Base-by-base conservation (phyloP, 257 asterid species). In the Nemophila menziesii region DNA sequence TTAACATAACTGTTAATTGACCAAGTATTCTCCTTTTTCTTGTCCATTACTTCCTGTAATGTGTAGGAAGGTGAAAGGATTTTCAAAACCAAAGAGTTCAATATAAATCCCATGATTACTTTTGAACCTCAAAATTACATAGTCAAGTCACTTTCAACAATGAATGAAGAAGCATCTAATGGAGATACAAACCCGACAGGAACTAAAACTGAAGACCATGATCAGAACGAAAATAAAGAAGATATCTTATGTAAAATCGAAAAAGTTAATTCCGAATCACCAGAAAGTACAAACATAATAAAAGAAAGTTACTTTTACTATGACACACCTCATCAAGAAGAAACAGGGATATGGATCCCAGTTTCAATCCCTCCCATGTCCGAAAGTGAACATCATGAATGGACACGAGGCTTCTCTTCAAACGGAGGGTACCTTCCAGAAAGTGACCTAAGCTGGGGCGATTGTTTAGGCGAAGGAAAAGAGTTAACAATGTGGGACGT, bases 401-500 rank as follows among this genome's bases (percentile, higher is more conserved):
- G 96, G 99, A 65, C 77, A 39, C 61, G 60, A 39, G 96, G 96
- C 33, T 60, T 74, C 48, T 69, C 80, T 75, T 67, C 93, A 16
- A 74, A 69, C 46, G 93, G 93, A 15, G 93, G 93, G 15, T 79
- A 67, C 51, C 43, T 75, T 64, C 93, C 94, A 5, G 81, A 72
- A 55, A 85, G 63, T 27, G 84, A 77, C 48, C 39, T 62, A 57
- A 82, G 79, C 39, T 75, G 90, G 95, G 52, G 66, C 49, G 74
- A 73, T 49, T 70, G 61, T 64, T 44, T 60, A 27, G 77, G 70
- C 26, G 81, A 70, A 61, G 85, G 72, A 34, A 82, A 69, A 65
- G 96, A 81, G 68, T 51, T 90, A 66, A 90, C 96, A 46, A 90
- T 90, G 99, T 90, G 99, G 99, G 92, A 90, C 44, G 92, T 90